A percentile compares a stretch with the other conserved stretches of the same genome.
These are phyloP conservation scores for Pyrus communis DNA, from an alignment of 306 rosid genomes.

Conservation along the genomic window DNA sequence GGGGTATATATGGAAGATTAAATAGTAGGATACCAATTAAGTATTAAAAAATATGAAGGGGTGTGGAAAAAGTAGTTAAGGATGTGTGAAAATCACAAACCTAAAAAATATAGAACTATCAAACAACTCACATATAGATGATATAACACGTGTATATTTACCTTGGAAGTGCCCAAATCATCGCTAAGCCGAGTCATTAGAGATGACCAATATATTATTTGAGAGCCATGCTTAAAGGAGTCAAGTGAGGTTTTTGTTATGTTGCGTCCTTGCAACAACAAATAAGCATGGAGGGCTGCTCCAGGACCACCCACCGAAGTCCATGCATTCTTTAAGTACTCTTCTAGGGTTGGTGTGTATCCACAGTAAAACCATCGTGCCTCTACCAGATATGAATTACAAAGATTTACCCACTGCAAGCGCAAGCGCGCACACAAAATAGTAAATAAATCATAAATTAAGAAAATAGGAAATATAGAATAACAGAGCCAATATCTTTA, in stretches of 20 bases:
- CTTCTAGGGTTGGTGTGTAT: slow-evolving; percentile 11
- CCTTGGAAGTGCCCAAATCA: slow-evolving; percentile 30
- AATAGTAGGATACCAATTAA: too few species aligned
- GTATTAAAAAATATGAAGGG: too few species aligned
- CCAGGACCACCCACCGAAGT: slow-evolving; percentile 27
- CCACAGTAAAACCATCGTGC: slow-evolving; percentile 21
- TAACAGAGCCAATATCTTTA: too few species aligned
- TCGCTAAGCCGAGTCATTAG: slow-evolving; percentile 14
- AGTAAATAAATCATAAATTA: neutral
- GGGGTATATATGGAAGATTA: too few species aligned
- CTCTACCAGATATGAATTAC: slow-evolving; percentile 20
- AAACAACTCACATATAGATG: too few species aligned
- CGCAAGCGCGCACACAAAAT: too few species aligned
- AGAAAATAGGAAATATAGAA: neutral
- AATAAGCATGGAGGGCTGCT: slow-evolving; percentile 14
- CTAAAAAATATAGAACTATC: too few species aligned
- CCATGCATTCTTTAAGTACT: slow-evolving; percentile 20
- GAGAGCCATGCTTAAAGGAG: slow-evolving; percentile 5
- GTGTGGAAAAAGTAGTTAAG: too few species aligned
- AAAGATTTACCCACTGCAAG: slow-evolving; percentile 24
- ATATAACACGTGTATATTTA: neutral
- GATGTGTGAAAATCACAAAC: too few species aligned
- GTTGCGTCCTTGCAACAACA: neutral
- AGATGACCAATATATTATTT: slow-evolving; percentile 19
- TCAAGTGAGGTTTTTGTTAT: slow-evolving; percentile 1